Evolutionary conservation across 2,329 filamentous ascomycete genomes (phyloP), one percentile per base, ranked within the genome.

Genomic region (Atkinsonella hypoxylon): DNA sequence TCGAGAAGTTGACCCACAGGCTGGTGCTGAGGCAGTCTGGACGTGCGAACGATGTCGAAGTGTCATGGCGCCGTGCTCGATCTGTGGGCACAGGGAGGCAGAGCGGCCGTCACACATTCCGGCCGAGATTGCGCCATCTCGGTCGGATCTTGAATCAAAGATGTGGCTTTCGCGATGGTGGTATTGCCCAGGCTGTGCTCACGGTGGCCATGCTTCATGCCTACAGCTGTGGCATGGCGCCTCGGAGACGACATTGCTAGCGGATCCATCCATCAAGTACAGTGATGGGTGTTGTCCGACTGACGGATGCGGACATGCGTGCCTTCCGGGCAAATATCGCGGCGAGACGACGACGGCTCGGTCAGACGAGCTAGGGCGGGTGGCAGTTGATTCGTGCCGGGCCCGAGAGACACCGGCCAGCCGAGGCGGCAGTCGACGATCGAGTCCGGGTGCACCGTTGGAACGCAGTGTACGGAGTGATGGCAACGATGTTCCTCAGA

Each of bases 261-360:
- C 55, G 4, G 53, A 54, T 4, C 54, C 55, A 1, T 55, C 61
- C 0, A 54, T 57, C 31, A 64, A 65, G 20, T 69, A 63, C 55
- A 75, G 74, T 32, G 77, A 75, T 45, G 81, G 81, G 0, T 81
- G 75, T 61, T 84, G 81, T 55, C 80, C 81, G 1, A 64, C 81
- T n/a, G 79, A 83, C 54, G 80, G 81, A 0, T 84, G 81, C 59
- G 75, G 79, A 3, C 81, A 84, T 57, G 77, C 77, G 30, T 84
- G 81, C 54, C 69, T 83, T 0, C 78, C 79, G 0, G 77, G 78
- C 0, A 67, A 67, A 36, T 81, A 78, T 65, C 71, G 76, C 4
- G 67, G 73, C 7, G 75, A 79, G 56, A 69, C 61, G 1, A 65
- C 61, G 26, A 70, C 68, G 0, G 67, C 67, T 2, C 65, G 70